Conservation (phyloP, 2,329 filamentous ascomycete species). For the Stachybotrys elegans region DNA sequence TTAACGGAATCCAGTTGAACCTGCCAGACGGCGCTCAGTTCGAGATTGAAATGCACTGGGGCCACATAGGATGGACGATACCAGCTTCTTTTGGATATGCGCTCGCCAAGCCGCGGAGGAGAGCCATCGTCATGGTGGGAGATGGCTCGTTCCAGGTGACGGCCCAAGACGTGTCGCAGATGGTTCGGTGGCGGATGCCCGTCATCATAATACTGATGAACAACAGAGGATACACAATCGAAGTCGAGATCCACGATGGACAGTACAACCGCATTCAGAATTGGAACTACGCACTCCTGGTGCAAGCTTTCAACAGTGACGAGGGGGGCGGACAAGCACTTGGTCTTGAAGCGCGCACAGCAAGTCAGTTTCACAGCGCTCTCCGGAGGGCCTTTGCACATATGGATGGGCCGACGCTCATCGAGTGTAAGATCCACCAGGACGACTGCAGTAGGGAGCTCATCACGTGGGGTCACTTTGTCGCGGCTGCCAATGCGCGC, state of each 20-base stretch:
- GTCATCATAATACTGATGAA: slow-evolving; percentile 10
- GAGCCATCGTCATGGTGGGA: slow-evolving; percentile 6
- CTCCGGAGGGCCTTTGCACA: slow-evolving; percentile 4
- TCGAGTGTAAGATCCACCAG: slow-evolving; percentile 7
- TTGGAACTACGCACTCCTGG: slow-evolving; percentile 27
- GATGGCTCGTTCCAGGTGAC: slow-evolving; percentile 12
- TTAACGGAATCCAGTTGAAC: slow-evolving; percentile 8
- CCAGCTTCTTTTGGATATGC: slow-evolving; percentile 11
- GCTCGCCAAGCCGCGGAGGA: slow-evolving; percentile 9
- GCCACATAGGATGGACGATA: slow-evolving; percentile 10
- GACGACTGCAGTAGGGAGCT: slow-evolving; percentile 9
- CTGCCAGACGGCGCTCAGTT: slow-evolving; percentile 7
- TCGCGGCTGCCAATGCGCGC: slow-evolving; percentile 7
- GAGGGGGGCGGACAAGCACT: slow-evolving; percentile 5
- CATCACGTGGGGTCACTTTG: slow-evolving; percentile 10
- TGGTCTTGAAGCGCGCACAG: slow-evolving; percentile 5
- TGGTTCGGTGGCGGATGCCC: slow-evolving; percentile 8
- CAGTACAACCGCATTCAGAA: slow-evolving; percentile 26
- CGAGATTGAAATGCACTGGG: slow-evolving; percentile 11
- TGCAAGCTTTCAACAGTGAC: slow-evolving; percentile 6
- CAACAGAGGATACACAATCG: slow-evolving; percentile 33
- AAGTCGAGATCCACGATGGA: slow-evolving; percentile 31
- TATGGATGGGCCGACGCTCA: slow-evolving; percentile 6
- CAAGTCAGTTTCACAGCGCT: slow-evolving; percentile 1
- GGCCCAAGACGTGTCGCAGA: slow-evolving; percentile 10